Percentiles rank a stretch among this genome's conserved stretches.
phyloP scores from a whole-genome alignment of 2,329 filamentous ascomycete species.

The Piedraia hortae region DNA sequence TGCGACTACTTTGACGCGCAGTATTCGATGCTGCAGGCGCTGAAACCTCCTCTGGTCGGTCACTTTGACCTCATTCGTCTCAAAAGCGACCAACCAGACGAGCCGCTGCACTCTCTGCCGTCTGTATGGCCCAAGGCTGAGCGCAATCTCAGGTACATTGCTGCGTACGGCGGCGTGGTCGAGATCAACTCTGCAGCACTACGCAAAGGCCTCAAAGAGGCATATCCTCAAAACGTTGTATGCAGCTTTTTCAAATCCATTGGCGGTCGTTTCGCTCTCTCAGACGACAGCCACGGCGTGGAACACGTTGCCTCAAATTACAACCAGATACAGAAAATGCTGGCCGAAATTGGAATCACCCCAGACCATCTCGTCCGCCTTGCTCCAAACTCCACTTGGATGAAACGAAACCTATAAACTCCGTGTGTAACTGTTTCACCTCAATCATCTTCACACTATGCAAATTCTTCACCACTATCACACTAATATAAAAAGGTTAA shows the following conservation, averaged over 20 bases:
- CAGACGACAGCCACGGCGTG: conserved; percentile 79
- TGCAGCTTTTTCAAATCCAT: conserved; percentile 23
- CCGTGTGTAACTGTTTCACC: no score
- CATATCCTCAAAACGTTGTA: conserved; percentile 59
- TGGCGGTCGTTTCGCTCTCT: conserved; percentile 64
- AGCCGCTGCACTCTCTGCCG: conserved; percentile 18
- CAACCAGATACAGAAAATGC: conserved; percentile 29
- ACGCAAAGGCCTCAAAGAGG: conserved; percentile 70
- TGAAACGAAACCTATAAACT: background rate
- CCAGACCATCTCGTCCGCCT: background rate
- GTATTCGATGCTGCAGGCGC: conserved; percentile 43
- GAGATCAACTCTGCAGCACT: conserved; percentile 75
- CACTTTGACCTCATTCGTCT: conserved; percentile 85
- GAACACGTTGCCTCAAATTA: conserved; percentile 78
- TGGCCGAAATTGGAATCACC: background rate
- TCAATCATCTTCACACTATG: no score
- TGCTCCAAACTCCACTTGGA: background rate
- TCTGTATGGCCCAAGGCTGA: conserved; percentile 44
- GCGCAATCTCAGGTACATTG: conserved; percentile 46
- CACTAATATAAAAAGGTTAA: no score
- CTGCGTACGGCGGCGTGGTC: conserved; percentile 49
- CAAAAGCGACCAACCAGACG: conserved; percentile 39
- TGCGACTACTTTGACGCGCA: conserved; percentile 75
- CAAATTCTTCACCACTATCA: no score
- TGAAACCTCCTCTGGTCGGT: conserved; percentile 55